Percentiles rank a stretch among this genome's conserved stretches.
Evolutionary conservation across 208 protist genomes (phyloP).

Genomic region (Leishmania gerbilli): DNA sequence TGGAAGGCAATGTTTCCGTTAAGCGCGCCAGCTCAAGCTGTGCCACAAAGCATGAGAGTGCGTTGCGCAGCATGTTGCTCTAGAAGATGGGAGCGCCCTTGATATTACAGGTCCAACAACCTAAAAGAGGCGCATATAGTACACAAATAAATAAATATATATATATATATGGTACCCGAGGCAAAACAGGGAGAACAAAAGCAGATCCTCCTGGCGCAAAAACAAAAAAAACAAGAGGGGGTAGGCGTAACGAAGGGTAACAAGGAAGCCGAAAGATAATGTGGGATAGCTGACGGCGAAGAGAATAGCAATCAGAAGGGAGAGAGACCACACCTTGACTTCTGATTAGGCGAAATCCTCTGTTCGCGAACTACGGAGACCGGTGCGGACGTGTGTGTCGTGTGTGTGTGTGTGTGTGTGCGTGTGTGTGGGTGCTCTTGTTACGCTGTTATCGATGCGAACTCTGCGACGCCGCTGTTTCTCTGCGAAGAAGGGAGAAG

Average conservation of each 20-base stretch:
- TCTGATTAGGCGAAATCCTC: not conserved
- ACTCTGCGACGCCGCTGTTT: not conserved
- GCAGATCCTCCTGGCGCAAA: not conserved
- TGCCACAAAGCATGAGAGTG: conserved; percentile 13
- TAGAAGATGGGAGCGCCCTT: not conserved
- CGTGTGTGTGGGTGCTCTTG: too few relatives aligned
- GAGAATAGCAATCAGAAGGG: not conserved
- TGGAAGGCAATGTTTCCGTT: conserved; percentile 26
- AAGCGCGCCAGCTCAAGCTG: conserved; percentile 35
- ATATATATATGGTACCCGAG: too few relatives aligned
- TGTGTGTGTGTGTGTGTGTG: not conserved
- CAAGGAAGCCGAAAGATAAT: not conserved
- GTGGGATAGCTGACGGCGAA: not conserved
- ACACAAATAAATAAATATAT: not conserved
- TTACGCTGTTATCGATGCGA: not conserved
- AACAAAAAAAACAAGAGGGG: conserved; percentile 8
- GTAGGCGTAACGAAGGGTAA: not conserved
- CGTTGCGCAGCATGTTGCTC: conserved; percentile 5
- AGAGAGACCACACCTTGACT: not conserved
- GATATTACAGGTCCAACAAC: not conserved
- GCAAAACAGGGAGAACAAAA: too few relatives aligned
- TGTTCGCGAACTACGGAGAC: not conserved
- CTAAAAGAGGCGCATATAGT: not conserved
- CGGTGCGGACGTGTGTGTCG: not conserved
- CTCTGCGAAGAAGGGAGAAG: not conserved